phyloP scores from a whole-genome alignment of 106 monocot genomes.

The Allium fistulosum region DNA sequence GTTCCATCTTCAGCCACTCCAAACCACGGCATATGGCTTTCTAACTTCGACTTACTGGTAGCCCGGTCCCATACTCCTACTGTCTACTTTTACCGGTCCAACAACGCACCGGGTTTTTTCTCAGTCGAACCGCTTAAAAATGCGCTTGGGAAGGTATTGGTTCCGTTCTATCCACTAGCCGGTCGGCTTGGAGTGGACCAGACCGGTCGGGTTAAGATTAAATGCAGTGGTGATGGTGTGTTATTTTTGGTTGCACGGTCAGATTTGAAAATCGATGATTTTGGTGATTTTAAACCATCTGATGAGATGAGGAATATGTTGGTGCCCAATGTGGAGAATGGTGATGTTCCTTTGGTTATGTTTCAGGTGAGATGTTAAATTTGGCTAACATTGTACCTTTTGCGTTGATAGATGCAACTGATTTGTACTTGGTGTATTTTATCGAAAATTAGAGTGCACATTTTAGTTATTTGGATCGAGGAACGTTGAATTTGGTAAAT shows the following conservation, averaged over 20 bases:
- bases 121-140: slow-evolving; percentile 8
- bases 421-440: no score
- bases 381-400: no score
- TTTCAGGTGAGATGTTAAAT: background rate
- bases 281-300: slow-evolving; percentile 41
- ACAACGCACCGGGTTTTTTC: slow-evolving; percentile 6
- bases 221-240: slow-evolving; percentile 59
- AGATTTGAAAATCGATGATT: slow-evolving; percentile 23
- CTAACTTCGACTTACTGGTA: slow-evolving; percentile 15
- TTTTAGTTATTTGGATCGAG: no score
- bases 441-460: no score
- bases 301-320: slow-evolving; percentile 20
- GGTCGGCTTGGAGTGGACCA: slow-evolving; percentile 22
- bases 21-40: slow-evolving; percentile 16
- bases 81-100: slow-evolving; percentile 22
- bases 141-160: slow-evolving; percentile 22
- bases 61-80: slow-evolving; percentile 9
- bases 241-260: slow-evolving; percentile 34
- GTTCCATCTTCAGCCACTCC: slow-evolving; percentile 14
- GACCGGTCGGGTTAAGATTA: slow-evolving; percentile 33
- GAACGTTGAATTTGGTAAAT: no score
- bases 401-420: no score
- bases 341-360: background rate
- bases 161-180: slow-evolving; percentile 43
- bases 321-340: slow-evolving; percentile 10